These are phyloP conservation scores for Cadophora sp. DNA, from an alignment of 2,329 filamentous ascomycete species.

Conservation along the genomic window DNA sequence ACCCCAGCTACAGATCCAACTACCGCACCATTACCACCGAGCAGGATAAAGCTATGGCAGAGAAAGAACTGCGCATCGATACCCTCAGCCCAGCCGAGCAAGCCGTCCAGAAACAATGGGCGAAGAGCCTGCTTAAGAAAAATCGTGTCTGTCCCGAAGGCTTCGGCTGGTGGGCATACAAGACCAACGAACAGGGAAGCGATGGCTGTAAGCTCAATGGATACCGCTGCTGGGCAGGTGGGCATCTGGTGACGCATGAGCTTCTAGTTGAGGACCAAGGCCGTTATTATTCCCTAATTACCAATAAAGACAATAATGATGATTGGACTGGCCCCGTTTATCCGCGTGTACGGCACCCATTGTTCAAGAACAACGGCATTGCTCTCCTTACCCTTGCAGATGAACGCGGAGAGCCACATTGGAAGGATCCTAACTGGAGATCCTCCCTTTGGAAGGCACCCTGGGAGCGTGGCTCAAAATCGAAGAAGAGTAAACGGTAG, in stretches of 20 bases:
- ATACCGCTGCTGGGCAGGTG: conserved; percentile 8
- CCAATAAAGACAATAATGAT: too few relatives aligned
- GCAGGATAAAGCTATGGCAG: conserved; percentile 2
- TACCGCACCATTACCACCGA: not conserved
- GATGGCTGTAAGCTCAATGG: not conserved
- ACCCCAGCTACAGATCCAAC: not conserved
- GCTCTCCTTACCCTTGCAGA: not conserved
- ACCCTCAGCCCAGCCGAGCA: not conserved
- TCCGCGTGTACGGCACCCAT: too few relatives aligned
- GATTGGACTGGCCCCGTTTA: too few relatives aligned
- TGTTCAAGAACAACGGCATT: too few relatives aligned
- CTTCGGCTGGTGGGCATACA: not conserved
- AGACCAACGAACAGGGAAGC: not conserved
- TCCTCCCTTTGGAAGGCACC: too few relatives aligned
- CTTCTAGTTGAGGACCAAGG: conserved; percentile 4
- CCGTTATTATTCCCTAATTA: not conserved
- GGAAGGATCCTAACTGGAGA: conserved; percentile 4
- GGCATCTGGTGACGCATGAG: conserved; percentile 7
- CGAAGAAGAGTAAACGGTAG: not conserved
- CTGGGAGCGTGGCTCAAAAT: too few relatives aligned
- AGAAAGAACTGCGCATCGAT: not conserved
- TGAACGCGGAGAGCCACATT: not conserved
- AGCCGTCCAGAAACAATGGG: not conserved
- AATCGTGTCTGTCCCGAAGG: not conserved
- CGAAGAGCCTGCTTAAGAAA: not conserved